Evolutionary conservation across 305 asterid genomes (phyloP), one percentile per base, ranked within the genome.

Genomic region (Fraxinus baroniana): DNA sequence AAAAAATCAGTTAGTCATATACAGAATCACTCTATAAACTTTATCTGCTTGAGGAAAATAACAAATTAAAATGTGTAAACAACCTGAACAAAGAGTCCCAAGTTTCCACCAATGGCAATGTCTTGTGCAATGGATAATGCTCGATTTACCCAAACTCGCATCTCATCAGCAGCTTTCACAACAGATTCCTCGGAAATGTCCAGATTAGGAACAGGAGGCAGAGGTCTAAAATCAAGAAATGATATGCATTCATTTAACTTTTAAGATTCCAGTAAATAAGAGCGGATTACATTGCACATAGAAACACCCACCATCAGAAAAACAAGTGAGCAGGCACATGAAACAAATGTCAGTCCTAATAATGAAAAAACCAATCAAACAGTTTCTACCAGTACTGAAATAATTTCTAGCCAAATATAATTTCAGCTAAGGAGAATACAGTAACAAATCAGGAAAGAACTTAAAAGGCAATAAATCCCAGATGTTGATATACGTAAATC

Each of bases 201-300:
- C 84, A 96, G 89, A 86, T 89, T 87, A 35, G 98, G 98, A 44
- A 94, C 84, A 60, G 99, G 98, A 66, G 99, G 98, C 64, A 89
- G 89, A 75, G 99, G 98, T 87, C 99, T 96, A 86, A 78, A 84
- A 78, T 78, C 68, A 85, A 79, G 39, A 66, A 80, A 82, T 36
- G 41, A 30, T 36, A 68, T 82, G 60, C 81, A 81, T 33, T 83
- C 85, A 44, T 75, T 66, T 1, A 71, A 75, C 80, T 46, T 74
- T 39, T 33, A 57, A 57, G 24, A 57, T 57, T 57, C 68, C 26
- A 57, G 68, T 57, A 57, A 18, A 18, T 57, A 57, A 57, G 20
- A n/a, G 18, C 7, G 9, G 10, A 57, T 5, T 57, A 57, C 66
- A 57, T 57, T n/a, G 68, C 22, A 57, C 18, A 18, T 18, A 57